Base-by-base conservation (phyloP, 306 rosid genomes). In the Pyrus betulifolia region DNA sequence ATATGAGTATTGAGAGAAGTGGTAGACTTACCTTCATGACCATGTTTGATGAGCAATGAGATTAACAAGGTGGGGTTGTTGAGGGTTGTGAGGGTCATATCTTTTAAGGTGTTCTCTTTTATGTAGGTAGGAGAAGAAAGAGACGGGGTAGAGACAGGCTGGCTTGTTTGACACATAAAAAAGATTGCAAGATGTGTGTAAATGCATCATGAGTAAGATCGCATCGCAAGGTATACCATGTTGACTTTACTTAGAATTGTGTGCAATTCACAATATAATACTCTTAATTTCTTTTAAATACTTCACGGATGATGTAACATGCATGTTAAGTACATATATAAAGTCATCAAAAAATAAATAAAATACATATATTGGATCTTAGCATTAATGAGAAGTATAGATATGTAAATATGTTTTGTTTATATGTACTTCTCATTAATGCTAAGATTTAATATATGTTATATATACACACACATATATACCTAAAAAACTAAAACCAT, bases 131-230 rank as follows among this genome's bases (percentile, higher is more conserved):
- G 83, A 55, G 82, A 25, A 45, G 19, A 18, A 35, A 6, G 14
- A 44, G 13, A 0, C 3, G 18, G 78, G 55, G 71, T 40, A 22
- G 76, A 79, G 71, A 79, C 70, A 72, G 66, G 86, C 77, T 61
- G 82, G 79, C 59, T 78, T 59, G 76, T 78, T 76, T 62, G 72
- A 66, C 70, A 61, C 62, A 2, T 78, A 76, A 44, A 68, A 69
- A 78, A 74, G 73, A 83, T 74, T 83, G 79, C 71, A 77, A n/a
- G 64, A 75, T 30, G 12, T 54, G 70, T 62, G 77, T 76, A 62
- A 83, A 79, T 65, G 82, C 74, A 79, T 15, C 46, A 74, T 22
- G 69, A 52, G 79, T 82, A 87, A 77, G 88, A 51, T 61, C 74
- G 82, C 30, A 45, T 49, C 11, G 35, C 70, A 82, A 84, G 78